Conservation (phyloP, 2,329 filamentous ascomycete species). For the Aureobasidium sp. region DNA sequence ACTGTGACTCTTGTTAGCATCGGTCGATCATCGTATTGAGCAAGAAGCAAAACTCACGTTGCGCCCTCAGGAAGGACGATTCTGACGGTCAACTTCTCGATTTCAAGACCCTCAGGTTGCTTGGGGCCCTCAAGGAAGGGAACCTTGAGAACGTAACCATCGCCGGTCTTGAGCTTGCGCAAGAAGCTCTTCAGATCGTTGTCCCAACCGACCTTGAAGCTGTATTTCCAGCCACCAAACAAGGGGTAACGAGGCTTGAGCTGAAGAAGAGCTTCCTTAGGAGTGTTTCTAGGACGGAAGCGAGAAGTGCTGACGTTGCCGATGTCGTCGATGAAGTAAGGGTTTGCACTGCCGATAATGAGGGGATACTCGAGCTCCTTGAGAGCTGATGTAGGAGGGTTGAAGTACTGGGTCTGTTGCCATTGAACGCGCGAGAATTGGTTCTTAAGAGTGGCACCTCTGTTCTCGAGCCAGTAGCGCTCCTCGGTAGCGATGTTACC, state of each 20-base stretch:
- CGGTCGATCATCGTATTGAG: background rate
- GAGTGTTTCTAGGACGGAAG: conserved; percentile 60
- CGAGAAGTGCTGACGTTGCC: conserved; percentile 93
- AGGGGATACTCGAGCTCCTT: conserved; percentile 78
- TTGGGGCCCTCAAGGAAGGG: conserved; percentile 92
- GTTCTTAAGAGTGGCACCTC: conserved; percentile 62
- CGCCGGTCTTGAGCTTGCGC: conserved; percentile 53
- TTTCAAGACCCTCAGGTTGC: conserved; percentile 76
- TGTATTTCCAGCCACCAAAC: conserved; percentile 97
- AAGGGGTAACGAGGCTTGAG: conserved; percentile 92
- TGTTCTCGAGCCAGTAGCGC: conserved; percentile 80
- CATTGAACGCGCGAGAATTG: conserved; percentile 45
- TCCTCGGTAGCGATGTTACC: conserved; percentile 95
- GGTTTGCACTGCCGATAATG: conserved; percentile 68
- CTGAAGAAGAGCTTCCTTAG: conserved; percentile 62
- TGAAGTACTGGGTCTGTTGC: conserved; percentile 55
- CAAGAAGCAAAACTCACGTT: conserved; percentile 49
- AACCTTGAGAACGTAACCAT: conserved; percentile 78
- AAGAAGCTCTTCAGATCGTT: conserved; percentile 71
- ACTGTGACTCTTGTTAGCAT: conserved; percentile 41
- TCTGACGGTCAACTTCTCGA: conserved; percentile 70
- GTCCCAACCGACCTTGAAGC: conserved; percentile 95
- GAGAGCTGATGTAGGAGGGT: conserved; percentile 67
- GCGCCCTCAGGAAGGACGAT: conserved; percentile 89
- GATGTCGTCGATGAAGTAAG: conserved; percentile 94